Percentiles rank a stretch among this genome's conserved stretches.
These are phyloP conservation scores for Boehmeria nivea DNA, from an alignment of 306 rosid genomes.

Conservation along the genomic window DNA sequence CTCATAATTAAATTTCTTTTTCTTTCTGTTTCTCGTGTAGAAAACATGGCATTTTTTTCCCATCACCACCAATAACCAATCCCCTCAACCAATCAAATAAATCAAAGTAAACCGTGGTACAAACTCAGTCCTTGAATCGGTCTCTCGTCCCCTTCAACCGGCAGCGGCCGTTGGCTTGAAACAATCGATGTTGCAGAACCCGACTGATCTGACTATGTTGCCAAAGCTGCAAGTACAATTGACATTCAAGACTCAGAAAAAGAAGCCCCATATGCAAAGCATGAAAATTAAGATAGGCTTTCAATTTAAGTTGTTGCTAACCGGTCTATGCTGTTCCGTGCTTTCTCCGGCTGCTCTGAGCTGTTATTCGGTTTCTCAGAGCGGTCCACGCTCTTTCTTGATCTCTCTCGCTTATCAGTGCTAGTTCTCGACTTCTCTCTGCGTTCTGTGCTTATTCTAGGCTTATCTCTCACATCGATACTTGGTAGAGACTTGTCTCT, in stretches of 20 bases:
- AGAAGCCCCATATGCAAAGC: no score
- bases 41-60: no score
- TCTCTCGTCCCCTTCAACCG: constrained; percentile 37
- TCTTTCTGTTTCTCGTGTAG: no score
- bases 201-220: constrained; percentile 80
- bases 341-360: constrained; percentile 54
- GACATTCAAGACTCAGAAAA: no score
- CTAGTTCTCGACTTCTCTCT: background rate
- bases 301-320: no score
- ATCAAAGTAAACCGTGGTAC: no score
- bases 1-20: no score
- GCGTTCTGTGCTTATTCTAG: background rate
- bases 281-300: no score
- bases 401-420: constrained; percentile 60
- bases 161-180: constrained; percentile 71
- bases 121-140: no score
- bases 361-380: constrained; percentile 41
- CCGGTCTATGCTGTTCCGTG: constrained; percentile 86
- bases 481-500: constrained; percentile 41
- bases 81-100: no score
- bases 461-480: constrained; percentile 38
- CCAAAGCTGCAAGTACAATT: constrained; percentile 65
- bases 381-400: constrained; percentile 55
- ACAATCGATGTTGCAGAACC: constrained; percentile 90
- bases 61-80: no score